Evolutionary conservation across 2,329 filamentous ascomycete species (phyloP).

Genomic region (Cladosporium sp.): DNA sequence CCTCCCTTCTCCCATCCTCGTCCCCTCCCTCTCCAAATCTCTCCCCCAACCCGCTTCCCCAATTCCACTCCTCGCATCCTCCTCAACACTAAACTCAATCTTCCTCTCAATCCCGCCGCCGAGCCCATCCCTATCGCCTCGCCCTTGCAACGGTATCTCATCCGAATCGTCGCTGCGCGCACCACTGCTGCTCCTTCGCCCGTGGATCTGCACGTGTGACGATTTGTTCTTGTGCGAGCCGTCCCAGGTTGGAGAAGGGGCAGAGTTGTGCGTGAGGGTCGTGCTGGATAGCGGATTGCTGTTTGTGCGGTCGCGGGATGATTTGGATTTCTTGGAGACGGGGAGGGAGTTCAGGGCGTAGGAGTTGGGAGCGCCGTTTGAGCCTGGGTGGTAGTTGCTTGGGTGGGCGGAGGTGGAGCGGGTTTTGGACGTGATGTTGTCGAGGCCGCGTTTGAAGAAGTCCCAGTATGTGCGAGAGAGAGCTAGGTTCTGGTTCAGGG

Average conservation of each 20-base stretch:
- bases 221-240: background rate
- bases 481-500: constrained; percentile 25
- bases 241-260: background rate
- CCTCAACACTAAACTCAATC: constrained; percentile 17
- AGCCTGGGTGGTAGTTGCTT: background rate
- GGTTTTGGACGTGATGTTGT: constrained; percentile 11
- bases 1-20: background rate
- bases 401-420: background rate
- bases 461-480: constrained; percentile 18
- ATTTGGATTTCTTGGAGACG: background rate
- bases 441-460: constrained; percentile 11
- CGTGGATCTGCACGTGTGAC: background rate
- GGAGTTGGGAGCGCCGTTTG: background rate
- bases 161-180: constrained; percentile 1
- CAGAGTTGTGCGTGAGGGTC: background rate
- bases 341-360: background rate
- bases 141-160: background rate
- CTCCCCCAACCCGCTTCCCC: background rate
- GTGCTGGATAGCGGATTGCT: background rate
- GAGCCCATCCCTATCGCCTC: background rate
- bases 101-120: constrained; percentile 6
- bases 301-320: background rate
- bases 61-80: constrained; percentile 10
- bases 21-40: constrained; percentile 11
- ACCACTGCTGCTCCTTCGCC: background rate